Conservation (phyloP, 306 rosid species). For the Pterocarpus macrocarpus region DNA sequence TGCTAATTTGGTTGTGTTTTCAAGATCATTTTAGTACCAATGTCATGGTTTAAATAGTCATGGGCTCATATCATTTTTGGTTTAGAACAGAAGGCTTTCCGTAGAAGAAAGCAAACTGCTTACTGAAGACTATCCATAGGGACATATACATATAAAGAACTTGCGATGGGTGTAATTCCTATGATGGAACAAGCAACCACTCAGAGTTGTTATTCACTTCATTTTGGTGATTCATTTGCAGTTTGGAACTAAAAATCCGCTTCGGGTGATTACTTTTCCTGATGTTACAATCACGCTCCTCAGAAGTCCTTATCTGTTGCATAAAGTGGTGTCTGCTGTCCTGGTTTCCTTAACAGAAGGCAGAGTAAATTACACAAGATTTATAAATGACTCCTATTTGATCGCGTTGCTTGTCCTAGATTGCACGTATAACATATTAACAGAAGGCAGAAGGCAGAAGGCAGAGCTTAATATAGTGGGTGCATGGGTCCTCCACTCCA, state of each 20-base stretch:
- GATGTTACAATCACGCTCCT: too few species aligned
- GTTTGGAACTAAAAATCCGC: too few species aligned
- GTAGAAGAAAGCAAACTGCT: slow-evolving; percentile 3
- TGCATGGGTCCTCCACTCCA: neutral
- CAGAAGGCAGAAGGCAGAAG: too few species aligned
- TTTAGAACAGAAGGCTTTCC: neutral
- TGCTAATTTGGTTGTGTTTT: neutral
- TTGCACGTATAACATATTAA: too few species aligned
- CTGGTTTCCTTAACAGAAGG: neutral
- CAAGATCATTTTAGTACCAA: neutral
- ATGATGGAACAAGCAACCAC: too few species aligned
- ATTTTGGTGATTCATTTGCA: too few species aligned
- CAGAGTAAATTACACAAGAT: neutral
- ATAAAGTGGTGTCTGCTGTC: neutral
- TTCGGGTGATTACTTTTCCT: too few species aligned
- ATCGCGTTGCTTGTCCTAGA: too few species aligned
- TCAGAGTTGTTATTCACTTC: too few species aligned
- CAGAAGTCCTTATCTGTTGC: neutral
- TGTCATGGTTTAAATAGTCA: neutral
- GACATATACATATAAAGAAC: neutral
- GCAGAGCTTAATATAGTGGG: neutral
- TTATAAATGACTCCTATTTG: neutral
- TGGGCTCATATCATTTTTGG: neutral
- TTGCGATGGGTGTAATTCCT: neutral
- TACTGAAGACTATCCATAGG: neutral